Evolutionary conservation across 495 filamentous ascomycete species (phyloP).

Genomic region (Chaetomium fimeti): DNA sequence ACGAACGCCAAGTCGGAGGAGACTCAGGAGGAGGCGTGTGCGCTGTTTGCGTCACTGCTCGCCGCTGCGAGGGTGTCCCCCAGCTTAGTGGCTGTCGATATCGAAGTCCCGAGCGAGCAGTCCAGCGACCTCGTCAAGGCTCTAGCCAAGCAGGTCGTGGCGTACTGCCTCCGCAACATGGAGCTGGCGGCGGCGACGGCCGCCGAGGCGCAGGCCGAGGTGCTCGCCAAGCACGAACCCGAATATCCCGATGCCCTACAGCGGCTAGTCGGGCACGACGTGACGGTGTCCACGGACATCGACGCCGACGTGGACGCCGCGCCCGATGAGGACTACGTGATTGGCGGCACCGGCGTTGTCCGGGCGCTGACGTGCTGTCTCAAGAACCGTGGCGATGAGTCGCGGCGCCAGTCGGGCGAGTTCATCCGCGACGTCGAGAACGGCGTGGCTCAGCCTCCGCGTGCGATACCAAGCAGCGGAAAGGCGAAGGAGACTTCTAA

Average conservation of each 20-base stretch:
- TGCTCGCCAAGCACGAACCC: slow-evolving; percentile 39
- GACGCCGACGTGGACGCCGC: slow-evolving; percentile 69
- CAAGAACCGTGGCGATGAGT: slow-evolving; percentile 65
- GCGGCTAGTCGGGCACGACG: slow-evolving; percentile 61
- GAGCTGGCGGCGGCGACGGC: slow-evolving; percentile 44
- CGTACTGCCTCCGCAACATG: slow-evolving; percentile 89
- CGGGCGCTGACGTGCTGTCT: slow-evolving; percentile 90
- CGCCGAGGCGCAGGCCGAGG: slow-evolving; percentile 29
- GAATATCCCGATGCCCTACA: slow-evolving; percentile 56
- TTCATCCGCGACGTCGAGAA: slow-evolving; percentile 44
- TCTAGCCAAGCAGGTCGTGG: slow-evolving; percentile 87
- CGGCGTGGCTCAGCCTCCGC: slow-evolving; percentile 19
- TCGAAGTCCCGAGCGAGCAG: slow-evolving; percentile 76
- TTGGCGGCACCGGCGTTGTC: slow-evolving; percentile 91
- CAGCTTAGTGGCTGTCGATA: slow-evolving; percentile 83
- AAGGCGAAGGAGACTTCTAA: slow-evolving; percentile 92
- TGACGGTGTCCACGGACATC: slow-evolving; percentile 52
- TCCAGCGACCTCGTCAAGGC: slow-evolving; percentile 88
- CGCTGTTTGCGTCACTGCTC: slow-evolving; percentile 87
- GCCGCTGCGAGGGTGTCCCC: slow-evolving; percentile 81
- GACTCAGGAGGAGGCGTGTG: slow-evolving; percentile 86
- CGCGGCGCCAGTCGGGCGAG: slow-evolving; percentile 48
- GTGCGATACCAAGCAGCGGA: slow-evolving; percentile 32
- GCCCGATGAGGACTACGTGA: slow-evolving; percentile 90
- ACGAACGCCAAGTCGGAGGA: slow-evolving; percentile 68